These are phyloP conservation scores for Artemisia argyi DNA, from an alignment of 129 eudicot genomes.

Conservation along the genomic window DNA sequence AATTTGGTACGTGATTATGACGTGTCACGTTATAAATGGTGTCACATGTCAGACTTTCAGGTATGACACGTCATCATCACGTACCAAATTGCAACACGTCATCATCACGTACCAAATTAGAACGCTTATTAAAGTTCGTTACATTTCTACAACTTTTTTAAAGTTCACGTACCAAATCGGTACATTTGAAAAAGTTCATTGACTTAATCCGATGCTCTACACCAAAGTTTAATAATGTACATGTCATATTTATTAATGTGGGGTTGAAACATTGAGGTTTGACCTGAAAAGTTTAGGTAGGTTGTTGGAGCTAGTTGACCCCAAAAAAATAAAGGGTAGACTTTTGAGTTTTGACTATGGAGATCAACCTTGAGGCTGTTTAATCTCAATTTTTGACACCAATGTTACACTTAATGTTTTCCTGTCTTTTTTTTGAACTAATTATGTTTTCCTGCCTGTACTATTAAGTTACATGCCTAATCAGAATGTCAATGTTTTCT, in stretches of 20 bases:
- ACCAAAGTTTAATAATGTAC: not conserved
- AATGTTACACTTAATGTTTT: not conserved
- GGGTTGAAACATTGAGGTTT: not conserved
- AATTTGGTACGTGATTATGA: too few species aligned
- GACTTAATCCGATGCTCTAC: too few species aligned
- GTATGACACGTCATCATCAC: too few species aligned
- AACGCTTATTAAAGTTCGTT: too few species aligned
- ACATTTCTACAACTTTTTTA: too few species aligned
- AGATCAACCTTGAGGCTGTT: not conserved
- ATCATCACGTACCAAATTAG: too few species aligned
- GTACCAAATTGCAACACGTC: too few species aligned
- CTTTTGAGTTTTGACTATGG: not conserved
- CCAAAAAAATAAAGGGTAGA: not conserved
- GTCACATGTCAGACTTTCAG: too few species aligned
- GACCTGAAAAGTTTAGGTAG: slow-evolving; percentile 2
- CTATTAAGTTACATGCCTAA: not conserved
- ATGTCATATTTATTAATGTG: not conserved
- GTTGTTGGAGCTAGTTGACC: not conserved
- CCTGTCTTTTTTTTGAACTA: not conserved
- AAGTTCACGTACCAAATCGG: too few species aligned
- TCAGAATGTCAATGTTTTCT: too few species aligned
- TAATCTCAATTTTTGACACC: not conserved
- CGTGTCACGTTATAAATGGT: too few species aligned
- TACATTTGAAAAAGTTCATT: too few species aligned
- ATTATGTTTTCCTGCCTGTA: not conserved